Conservation (phyloP, 129 eudicot genomes). For the Flaveria bidentis region DNA sequence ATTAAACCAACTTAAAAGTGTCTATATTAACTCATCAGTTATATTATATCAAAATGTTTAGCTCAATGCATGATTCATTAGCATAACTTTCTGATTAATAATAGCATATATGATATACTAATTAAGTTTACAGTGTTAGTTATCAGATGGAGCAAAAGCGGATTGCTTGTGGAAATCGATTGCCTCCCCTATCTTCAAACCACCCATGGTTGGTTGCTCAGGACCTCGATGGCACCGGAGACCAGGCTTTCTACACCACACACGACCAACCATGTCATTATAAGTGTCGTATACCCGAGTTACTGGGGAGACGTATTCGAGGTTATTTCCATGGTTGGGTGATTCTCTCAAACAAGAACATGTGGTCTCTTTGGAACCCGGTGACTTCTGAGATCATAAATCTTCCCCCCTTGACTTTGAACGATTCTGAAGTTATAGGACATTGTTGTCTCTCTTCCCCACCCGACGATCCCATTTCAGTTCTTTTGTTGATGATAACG, state of each 20-base stretch:
- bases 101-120: not conserved
- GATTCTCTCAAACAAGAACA: slow-evolving; percentile 1
- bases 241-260: not conserved
- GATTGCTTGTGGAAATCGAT: not conserved
- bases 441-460: slow-evolving; percentile 17
- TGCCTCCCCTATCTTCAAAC: not conserved
- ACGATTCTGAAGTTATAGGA: not conserved
- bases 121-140: not conserved
- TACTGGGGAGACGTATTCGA: not conserved
- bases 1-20: too few relatives aligned
- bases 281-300: not conserved
- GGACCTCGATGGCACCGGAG: not conserved
- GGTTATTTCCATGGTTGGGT: slow-evolving; percentile 6
- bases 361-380: slow-evolving; percentile 16
- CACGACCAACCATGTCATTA: not conserved
- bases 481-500: slow-evolving; percentile 7
- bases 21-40: too few relatives aligned
- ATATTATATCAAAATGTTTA: not conserved
- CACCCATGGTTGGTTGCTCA: not conserved
- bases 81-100: not conserved
- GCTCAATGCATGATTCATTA: not conserved
- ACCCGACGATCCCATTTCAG: slow-evolving; percentile 2
- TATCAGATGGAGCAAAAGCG: not conserved
- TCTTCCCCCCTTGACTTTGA: not conserved
- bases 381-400: not conserved